Evolutionary conservation across 1,139 yeast species (phyloP).

Genomic region (Candida tunisiensis): DNA sequence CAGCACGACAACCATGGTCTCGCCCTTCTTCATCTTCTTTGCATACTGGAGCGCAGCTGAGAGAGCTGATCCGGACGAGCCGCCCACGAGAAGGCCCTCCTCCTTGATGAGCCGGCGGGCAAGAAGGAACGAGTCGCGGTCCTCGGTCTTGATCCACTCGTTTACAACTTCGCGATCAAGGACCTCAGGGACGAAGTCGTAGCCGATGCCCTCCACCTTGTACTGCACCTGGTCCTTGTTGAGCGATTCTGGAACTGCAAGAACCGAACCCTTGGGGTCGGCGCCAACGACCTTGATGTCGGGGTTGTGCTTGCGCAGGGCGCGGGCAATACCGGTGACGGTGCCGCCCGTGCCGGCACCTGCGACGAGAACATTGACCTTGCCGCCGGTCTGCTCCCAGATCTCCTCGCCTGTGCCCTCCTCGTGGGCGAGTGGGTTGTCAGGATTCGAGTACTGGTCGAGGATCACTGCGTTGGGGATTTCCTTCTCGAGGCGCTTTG

Average conservation of each 20-base stretch:
- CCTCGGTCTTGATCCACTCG: constrained; percentile 78
- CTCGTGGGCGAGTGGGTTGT: constrained; percentile 76
- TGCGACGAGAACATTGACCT: constrained; percentile 61
- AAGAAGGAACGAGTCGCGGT: constrained; percentile 60
- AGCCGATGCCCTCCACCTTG: constrained; percentile 86
- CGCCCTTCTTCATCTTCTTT: constrained; percentile 54
- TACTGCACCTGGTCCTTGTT: constrained; percentile 45
- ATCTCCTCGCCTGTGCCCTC: constrained; percentile 77
- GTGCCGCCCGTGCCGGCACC: constrained; percentile 93
- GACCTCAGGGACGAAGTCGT: constrained; percentile 77
- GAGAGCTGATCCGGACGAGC: constrained; percentile 74
- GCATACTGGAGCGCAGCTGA: constrained; percentile 67
- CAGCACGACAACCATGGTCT: constrained; percentile 64
- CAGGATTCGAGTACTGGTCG: constrained; percentile 67
- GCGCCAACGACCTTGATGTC: constrained; percentile 56
- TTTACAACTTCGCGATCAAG: constrained; percentile 53
- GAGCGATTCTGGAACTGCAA: constrained; percentile 66
- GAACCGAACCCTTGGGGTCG: constrained; percentile 76
- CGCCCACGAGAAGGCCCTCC: constrained; percentile 82
- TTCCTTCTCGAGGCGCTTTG: constrained; percentile 63
- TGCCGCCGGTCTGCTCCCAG: constrained; percentile 66
- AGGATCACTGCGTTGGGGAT: constrained; percentile 75
- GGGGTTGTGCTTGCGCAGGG: constrained; percentile 56
- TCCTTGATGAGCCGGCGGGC: constrained; percentile 74
- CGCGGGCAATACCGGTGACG: constrained; percentile 60